Base-by-base conservation (phyloP, 2,329 filamentous ascomycete species). In the Aureobasidium subglaciale region DNA sequence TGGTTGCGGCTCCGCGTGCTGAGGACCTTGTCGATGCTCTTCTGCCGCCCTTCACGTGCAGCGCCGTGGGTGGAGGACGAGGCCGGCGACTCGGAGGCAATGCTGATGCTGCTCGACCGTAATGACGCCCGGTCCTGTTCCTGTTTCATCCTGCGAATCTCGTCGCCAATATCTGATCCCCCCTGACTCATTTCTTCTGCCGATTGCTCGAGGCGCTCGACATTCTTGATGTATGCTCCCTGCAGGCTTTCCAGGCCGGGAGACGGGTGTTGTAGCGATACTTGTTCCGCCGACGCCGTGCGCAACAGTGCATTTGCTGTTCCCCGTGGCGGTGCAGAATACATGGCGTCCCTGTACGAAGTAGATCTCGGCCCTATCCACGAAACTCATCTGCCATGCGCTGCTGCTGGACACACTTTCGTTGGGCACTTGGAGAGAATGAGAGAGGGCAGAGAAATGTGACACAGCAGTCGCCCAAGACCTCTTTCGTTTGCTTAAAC, bases 121-220 rank as follows among this genome's bases (percentile, higher is more conserved):
- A 81, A 78, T 65, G 87, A 86, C 65, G 77, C 81, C 61, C 82
- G 79, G 71, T 88, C 88, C 65, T 87, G 75, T 69, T 88, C 84
- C 59, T 82, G 76, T 69, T 88, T 84, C 61, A 89, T 76, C 64
- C 86, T 82, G 58, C 86, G 81, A 63, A 90, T 91, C 62, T 88
- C 86, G 73, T 87, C 82, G 63, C 87, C 86, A 65, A 90, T 87
- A 59, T 87, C 88, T 59, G 84, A 87, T 43, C 78, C 78, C 56
- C 83, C 85, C 73, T 81, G 80, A 62, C 85, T 88, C 68, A 91
- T 76, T 61, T 83, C 80, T 70, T 90, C 87, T 46, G 87, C 87
- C 10, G 83, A 85, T 61, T 86, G 84, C 70, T 92, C 87, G 59
- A 91, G 80, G 48, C 84, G 81, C 61, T 85, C 83, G 59, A 91